Base-by-base conservation (phyloP, 164 flowering plant genomes). In the Stephania yunnanensis region DNA sequence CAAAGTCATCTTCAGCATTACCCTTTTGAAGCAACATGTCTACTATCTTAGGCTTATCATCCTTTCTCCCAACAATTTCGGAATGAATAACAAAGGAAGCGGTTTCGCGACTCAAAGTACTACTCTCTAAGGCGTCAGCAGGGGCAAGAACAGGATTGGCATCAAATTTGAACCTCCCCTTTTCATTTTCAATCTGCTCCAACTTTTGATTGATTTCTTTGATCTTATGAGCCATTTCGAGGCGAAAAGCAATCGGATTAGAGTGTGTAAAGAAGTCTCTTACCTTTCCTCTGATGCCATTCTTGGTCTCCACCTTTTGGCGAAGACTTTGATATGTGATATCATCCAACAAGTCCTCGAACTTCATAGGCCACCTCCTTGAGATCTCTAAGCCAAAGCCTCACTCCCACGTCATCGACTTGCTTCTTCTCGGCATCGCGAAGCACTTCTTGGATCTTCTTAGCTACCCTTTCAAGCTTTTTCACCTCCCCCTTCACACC, bases 341-440 rank as follows among this genome's bases (percentile, higher is more conserved):
- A 50, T 69, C 71, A 42, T 42, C 71, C 50, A 69, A 5, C 8
- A 69, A 5, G 50, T 44, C 22, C 12, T 70, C 72, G n/a, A 4
- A 61, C 72, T 19, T 70, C 25, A 30, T 70, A 70, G 9, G 31
- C 55, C 20, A 25, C 55, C n/a, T 70, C 58, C 12, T 46, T 70
- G 9, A 70, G 30, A 13, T 20, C n/a, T 46, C 72, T n/a, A 5
- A 70, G 20, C 72, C 72, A 46, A 17, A 17, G 12, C 17, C 19
- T 45, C 1, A 70, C 50, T 17, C 10, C 30, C 31, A 17, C 22
- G 8, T 70, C 58, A 22, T 11, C 22, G 6, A 17, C 15, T 46
- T 70, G 72, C 58, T 46, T 46, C 31, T 29, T 70, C 50, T 70
- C 72, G 22, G 72, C 72, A n/a, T 70, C 72, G 8, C 20, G 44